Evolutionary conservation across 768 basidiomycete species (phyloP).

Genomic region (Pulveroboletus sp.): DNA sequence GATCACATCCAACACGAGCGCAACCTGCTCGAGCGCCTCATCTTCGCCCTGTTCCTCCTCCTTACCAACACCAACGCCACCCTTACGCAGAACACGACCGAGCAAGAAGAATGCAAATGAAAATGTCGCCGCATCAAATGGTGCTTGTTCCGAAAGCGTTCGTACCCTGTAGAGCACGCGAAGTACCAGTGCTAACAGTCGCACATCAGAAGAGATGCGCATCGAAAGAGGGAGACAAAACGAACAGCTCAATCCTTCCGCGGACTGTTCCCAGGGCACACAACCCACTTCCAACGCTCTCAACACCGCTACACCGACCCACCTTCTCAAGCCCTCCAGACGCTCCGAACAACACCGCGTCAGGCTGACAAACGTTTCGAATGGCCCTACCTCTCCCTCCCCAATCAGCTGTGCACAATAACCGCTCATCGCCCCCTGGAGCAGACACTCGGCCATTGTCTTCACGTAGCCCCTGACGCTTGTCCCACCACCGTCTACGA

Average conservation of each 20-base stretch:
- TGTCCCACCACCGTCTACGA: conserved; percentile 44
- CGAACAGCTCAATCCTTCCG: conserved; percentile 55
- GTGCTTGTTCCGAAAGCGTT: conserved; percentile 71
- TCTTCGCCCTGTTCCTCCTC: conserved; percentile 34
- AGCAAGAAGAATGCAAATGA: conserved; percentile 77
- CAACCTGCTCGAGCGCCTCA: conserved; percentile 75
- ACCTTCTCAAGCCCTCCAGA: conserved; percentile 59
- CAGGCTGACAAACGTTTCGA: conserved; percentile 72
- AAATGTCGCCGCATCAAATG: conserved; percentile 84
- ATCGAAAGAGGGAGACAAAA: background rate
- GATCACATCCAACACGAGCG: conserved; percentile 49
- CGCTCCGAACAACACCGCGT: conserved; percentile 69
- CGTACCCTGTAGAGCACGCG: conserved; percentile 84
- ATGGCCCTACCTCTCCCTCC: conserved; percentile 34
- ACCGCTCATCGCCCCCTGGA: conserved; percentile 58
- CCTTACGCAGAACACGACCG: conserved; percentile 57
- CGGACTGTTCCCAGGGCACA: conserved; percentile 67
- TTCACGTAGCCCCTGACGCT: conserved; percentile 54
- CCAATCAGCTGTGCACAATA: conserved; percentile 59
- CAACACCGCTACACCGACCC: conserved; percentile 82
- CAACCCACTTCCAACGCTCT: conserved; percentile 60
- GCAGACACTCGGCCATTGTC: conserved; percentile 51
- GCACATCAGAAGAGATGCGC: background rate
- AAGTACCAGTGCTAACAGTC: conserved; percentile 58
- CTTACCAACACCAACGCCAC: conserved; percentile 52